Percentiles rank a stretch among this genome's conserved stretches.
Conservation (phyloP, 73 alveolate genomes). For the Uronychia setigera region DNA sequence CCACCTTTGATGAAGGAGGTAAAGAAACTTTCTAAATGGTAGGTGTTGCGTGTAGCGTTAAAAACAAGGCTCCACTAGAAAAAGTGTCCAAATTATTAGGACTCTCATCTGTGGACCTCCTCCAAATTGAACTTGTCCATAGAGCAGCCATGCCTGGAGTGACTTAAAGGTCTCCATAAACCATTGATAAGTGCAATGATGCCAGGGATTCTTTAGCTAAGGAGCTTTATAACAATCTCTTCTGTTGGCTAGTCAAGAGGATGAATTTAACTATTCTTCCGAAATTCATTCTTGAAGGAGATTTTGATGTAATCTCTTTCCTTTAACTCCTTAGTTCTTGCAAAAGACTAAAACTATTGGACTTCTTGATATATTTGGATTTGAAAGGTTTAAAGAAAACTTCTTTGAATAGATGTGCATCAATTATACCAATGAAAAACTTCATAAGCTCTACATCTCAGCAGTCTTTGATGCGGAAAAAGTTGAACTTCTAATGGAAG, state of each 20-base stretch:
- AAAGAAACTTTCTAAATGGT: background rate
- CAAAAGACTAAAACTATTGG: slow-evolving; percentile 78
- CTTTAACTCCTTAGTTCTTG: background rate
- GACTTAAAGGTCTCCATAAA: slow-evolving; percentile 77
- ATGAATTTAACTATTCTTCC: slow-evolving; percentile 89
- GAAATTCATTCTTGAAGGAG: slow-evolving; percentile 48
- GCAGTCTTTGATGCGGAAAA: slow-evolving; percentile 87
- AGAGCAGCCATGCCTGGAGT: slow-evolving; percentile 84
- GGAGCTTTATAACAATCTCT: slow-evolving; percentile 84
- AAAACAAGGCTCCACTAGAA: slow-evolving; percentile 58
- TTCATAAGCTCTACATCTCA: slow-evolving; percentile 85
- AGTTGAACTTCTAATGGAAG: slow-evolving; percentile 70
- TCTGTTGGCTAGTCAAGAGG: slow-evolving; percentile 88
- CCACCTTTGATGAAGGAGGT: slow-evolving; percentile 77
- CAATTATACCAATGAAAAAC: slow-evolving; percentile 93
- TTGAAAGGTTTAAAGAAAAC: slow-evolving; percentile 91
- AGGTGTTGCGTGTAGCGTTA: slow-evolving; percentile 72
- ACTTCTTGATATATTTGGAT: slow-evolving; percentile 95
- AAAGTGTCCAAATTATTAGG: slow-evolving; percentile 71
- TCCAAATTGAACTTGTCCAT: slow-evolving; percentile 76
- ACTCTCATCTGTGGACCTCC: slow-evolving; percentile 50
- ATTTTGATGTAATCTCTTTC: slow-evolving; percentile 1
- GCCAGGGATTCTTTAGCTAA: slow-evolving; percentile 93
- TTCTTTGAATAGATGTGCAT: slow-evolving; percentile 91
- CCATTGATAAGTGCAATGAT: slow-evolving; percentile 69